These are phyloP conservation scores for Nymphaea colorata DNA, from an alignment of 164 flowering plant genomes.

Conservation along the genomic window DNA sequence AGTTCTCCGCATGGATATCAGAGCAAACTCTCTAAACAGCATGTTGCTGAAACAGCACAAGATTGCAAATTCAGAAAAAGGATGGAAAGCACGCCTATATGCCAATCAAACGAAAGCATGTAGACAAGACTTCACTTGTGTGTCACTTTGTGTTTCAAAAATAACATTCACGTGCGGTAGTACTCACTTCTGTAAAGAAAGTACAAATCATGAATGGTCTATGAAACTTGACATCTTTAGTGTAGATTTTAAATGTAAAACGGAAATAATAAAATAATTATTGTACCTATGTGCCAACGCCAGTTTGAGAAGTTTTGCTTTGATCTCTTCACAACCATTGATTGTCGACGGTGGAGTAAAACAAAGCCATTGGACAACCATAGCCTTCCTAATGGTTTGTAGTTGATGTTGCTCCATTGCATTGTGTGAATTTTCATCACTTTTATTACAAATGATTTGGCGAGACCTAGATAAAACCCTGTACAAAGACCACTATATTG, in stretches of 20 bases:
- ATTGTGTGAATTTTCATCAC: constrained; percentile 41
- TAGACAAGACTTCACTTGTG: no score
- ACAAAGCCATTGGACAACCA: constrained; percentile 95
- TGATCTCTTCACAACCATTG: constrained; percentile 40
- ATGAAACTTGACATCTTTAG: no score
- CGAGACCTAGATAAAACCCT: constrained; percentile 91
- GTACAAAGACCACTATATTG: constrained; percentile 8
- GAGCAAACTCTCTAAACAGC: constrained; percentile 86
- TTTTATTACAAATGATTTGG: constrained; percentile 45
- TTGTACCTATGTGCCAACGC: constrained; percentile 80
- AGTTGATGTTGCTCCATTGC: constrained; percentile 79
- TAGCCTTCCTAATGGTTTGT: constrained; percentile 83
- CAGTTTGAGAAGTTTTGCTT: constrained; percentile 54
- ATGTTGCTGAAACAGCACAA: constrained; percentile 39
- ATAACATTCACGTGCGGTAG: no score
- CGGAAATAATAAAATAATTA: background rate
- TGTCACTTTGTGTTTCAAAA: no score
- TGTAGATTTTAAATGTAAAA: no score
- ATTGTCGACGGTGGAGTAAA: constrained; percentile 91
- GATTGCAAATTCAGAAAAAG: constrained; percentile 2
- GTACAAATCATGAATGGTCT: no score
- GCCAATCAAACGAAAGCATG: background rate
- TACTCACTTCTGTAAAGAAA: no score
- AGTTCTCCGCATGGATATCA: constrained; percentile 97
- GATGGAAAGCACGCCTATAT: background rate